These are phyloP conservation scores for Ambrosia hybrid DNA, from an alignment of 140 eudicot genomes.

Conservation along the genomic window DNA sequence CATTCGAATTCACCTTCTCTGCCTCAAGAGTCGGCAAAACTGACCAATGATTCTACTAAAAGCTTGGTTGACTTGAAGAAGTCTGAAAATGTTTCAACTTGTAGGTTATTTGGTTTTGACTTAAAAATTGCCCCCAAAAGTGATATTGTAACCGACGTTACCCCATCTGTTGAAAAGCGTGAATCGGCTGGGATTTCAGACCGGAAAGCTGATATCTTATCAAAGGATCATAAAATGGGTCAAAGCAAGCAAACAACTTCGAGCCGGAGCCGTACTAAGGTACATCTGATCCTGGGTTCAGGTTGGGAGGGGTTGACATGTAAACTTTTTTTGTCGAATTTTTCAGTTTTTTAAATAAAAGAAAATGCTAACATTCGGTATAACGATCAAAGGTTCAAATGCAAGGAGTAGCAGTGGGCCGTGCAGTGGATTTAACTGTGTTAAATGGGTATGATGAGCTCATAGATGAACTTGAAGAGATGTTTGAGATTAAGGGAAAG, in stretches of 20 bases:
- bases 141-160: constrained; percentile 24
- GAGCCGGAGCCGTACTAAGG: constrained; percentile 83
- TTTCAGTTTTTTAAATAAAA: background rate
- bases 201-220: constrained; percentile 40
- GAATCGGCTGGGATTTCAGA: constrained; percentile 40
- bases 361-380: constrained; percentile 6
- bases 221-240: constrained; percentile 54
- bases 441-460: constrained; percentile 42
- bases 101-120: constrained; percentile 84
- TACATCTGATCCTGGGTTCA: constrained; percentile 21
- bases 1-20: constrained; percentile 36
- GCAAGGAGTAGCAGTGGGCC: constrained; percentile 62
- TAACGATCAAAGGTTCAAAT: constrained; percentile 45
- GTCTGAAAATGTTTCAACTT: constrained; percentile 43
- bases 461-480: constrained; percentile 45
- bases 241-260: constrained; percentile 65
- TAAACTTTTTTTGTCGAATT: background rate
- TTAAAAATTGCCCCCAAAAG: constrained; percentile 44
- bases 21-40: constrained; percentile 30
- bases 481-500: constrained; percentile 56
- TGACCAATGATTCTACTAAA: constrained; percentile 22
- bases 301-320: no score
- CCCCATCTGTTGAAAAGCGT: constrained; percentile 30
- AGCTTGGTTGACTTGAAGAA: constrained; percentile 41
- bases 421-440: constrained; percentile 50